phyloP scores from a whole-genome alignment of 106 monocot genomes.

The Triglochin maritima region DNA sequence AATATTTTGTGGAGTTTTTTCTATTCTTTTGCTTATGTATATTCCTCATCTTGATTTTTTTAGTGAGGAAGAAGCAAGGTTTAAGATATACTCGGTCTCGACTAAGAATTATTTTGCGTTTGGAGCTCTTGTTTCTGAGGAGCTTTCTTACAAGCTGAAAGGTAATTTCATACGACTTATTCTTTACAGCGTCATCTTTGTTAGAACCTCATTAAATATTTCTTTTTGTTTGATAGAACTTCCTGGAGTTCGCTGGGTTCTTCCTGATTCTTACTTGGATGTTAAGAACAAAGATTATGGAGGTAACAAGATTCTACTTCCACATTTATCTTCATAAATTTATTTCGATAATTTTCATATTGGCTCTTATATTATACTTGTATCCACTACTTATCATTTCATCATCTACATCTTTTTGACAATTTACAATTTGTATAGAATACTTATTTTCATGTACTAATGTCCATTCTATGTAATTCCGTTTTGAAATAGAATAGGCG shows the following conservation, averaged over 20 bases:
- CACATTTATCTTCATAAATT: no score
- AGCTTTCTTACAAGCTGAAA: slow-evolving; percentile 79
- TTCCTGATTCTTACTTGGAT: slow-evolving; percentile 17
- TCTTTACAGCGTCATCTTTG: background rate
- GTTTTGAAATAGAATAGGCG: no score
- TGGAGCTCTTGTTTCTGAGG: slow-evolving; percentile 75
- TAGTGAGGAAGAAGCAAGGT: slow-evolving; percentile 85
- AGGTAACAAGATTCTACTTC: background rate
- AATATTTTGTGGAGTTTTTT: background rate
- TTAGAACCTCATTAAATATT: background rate
- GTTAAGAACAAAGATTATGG: slow-evolving; percentile 18
- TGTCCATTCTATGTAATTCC: no score
- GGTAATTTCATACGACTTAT: slow-evolving; percentile 17
- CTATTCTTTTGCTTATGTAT: background rate
- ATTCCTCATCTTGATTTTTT: background rate
- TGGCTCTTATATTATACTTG: no score
- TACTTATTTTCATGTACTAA: no score
- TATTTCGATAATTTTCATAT: no score
- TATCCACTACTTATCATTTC: no score
- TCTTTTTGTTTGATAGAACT: slow-evolving; percentile 1
- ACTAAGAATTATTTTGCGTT: slow-evolving; percentile 88
- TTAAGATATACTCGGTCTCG: slow-evolving; percentile 81
- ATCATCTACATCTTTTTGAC: no score
- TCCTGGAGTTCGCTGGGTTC: slow-evolving; percentile 14
- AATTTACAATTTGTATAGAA: no score